These are phyloP conservation scores for Plasmodium chabaudi DNA, from an alignment of 169 alveolate genomes.

Conservation along the genomic window DNA sequence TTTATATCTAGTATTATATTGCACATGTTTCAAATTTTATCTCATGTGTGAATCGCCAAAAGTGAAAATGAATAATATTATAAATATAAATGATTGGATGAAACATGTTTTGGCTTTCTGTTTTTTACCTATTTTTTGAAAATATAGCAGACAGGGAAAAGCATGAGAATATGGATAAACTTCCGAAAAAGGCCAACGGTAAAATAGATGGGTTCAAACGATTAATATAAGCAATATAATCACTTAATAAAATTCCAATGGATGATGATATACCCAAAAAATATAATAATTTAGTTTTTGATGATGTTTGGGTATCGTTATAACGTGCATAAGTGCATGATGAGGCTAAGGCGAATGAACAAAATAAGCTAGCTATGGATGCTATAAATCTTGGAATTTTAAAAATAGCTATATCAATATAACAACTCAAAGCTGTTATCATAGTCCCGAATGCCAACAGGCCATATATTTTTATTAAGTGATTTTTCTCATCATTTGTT, in stretches of 20 bases:
- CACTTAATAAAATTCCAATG: slow-evolving; percentile 68
- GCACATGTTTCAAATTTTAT: background rate
- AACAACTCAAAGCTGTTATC: slow-evolving; percentile 63
- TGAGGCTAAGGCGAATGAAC: slow-evolving; percentile 62
- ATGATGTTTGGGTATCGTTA: slow-evolving; percentile 4
- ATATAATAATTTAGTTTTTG: slow-evolving; percentile 58
- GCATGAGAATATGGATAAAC: slow-evolving; percentile 65
- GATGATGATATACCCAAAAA: slow-evolving; percentile 68
- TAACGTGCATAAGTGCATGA: slow-evolving; percentile 71
- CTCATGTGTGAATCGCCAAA: too few relatives aligned
- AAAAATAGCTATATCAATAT: slow-evolving; percentile 43
- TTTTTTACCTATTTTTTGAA: slow-evolving; percentile 55
- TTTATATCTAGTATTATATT: background rate
- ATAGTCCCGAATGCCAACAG: slow-evolving; percentile 73
- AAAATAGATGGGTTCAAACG: slow-evolving; percentile 69
- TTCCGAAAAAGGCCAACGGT: slow-evolving; percentile 71
- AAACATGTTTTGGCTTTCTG: background rate
- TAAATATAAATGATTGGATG: too few relatives aligned
- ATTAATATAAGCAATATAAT: slow-evolving; percentile 66
- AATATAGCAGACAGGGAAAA: slow-evolving; percentile 73
- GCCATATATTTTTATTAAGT: slow-evolving; percentile 68
- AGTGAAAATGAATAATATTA: too few relatives aligned
- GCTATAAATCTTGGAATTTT: slow-evolving; percentile 73
- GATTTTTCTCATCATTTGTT: slow-evolving; percentile 72
- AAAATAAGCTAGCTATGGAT: slow-evolving; percentile 49